A percentile compares a stretch with the other conserved stretches of the same genome.
Evolutionary conservation across 345 rosid species (phyloP).

Genomic region (Heritiera littoralis): DNA sequence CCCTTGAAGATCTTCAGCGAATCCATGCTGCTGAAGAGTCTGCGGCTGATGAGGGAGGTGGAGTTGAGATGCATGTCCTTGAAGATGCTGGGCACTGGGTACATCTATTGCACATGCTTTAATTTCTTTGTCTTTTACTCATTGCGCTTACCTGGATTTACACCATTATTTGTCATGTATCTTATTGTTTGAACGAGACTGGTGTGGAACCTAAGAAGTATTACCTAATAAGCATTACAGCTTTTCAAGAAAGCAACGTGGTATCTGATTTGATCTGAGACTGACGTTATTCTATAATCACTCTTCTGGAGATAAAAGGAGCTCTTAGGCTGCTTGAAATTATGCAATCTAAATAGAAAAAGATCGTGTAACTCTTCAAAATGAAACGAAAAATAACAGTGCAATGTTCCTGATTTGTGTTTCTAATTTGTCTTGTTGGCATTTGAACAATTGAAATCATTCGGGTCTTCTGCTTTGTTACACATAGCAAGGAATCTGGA

Average conservation of each 20-base stretch:
- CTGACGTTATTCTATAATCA: background rate
- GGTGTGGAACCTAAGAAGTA: background rate
- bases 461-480: background rate
- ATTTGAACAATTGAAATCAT: background rate
- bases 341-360: conserved; percentile 3
- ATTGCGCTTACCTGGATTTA: background rate
- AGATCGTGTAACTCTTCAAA: background rate
- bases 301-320: background rate
- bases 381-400: background rate
- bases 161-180: background rate
- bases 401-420: background rate
- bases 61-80: conserved; percentile 94
- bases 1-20: conserved; percentile 84
- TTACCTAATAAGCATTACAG: background rate
- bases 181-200: background rate
- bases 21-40: conserved; percentile 90
- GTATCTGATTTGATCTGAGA: background rate
- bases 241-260: background rate
- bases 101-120: conserved; percentile 30
- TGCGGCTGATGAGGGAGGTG: conserved; percentile 87
- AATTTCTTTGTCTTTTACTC: conserved; percentile 7
- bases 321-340: background rate
- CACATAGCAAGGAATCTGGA: background rate
- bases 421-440: background rate
- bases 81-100: conserved; percentile 99